Percentiles rank a stretch among this genome's conserved stretches.
Conservation (phyloP, 1,284 basidiomycete species). For the Cutaneotrichosporon sp. region DNA sequence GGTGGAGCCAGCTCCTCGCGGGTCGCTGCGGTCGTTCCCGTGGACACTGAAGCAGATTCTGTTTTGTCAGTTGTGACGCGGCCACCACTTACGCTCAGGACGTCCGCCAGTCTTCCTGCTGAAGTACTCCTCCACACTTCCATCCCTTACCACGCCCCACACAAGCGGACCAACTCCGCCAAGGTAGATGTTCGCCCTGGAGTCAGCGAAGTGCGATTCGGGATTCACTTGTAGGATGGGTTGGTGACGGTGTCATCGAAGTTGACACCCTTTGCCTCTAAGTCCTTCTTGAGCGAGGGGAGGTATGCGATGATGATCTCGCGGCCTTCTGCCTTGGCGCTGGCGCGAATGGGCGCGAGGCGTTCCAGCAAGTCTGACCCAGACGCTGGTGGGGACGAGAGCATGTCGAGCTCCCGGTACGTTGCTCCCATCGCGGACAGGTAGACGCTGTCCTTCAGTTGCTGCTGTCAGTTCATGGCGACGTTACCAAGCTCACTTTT, state of each 20-base stretch:
- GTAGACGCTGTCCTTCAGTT: constrained; percentile 32
- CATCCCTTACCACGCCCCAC: constrained; percentile 36
- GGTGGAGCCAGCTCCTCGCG: background rate
- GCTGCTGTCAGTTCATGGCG: constrained; percentile 5
- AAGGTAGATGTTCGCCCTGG: constrained; percentile 27
- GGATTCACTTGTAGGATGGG: constrained; percentile 31
- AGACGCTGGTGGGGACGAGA: constrained; percentile 21
- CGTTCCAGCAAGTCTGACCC: constrained; percentile 29
- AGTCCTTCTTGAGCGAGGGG: constrained; percentile 26
- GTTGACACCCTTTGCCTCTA: constrained; percentile 26
- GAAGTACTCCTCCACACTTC: constrained; percentile 31
- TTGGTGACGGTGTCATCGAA: constrained; percentile 25
- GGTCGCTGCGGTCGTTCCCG: background rate
- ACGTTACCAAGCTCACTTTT: constrained; percentile 4
- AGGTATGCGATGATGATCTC: constrained; percentile 31
- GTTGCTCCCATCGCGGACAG: constrained; percentile 41
- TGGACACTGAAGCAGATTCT: background rate
- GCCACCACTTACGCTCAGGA: background rate
- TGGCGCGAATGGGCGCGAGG: constrained; percentile 26
- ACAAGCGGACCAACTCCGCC: constrained; percentile 30
- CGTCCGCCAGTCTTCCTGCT: background rate
- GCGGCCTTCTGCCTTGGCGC: constrained; percentile 13
- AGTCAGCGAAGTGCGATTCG: background rate
- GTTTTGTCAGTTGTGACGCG: background rate
- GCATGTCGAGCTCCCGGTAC: constrained; percentile 39